These are phyloP conservation scores for Dactylellina sp. DNA, from an alignment of 2,329 filamentous ascomycete genomes.

Conservation along the genomic window DNA sequence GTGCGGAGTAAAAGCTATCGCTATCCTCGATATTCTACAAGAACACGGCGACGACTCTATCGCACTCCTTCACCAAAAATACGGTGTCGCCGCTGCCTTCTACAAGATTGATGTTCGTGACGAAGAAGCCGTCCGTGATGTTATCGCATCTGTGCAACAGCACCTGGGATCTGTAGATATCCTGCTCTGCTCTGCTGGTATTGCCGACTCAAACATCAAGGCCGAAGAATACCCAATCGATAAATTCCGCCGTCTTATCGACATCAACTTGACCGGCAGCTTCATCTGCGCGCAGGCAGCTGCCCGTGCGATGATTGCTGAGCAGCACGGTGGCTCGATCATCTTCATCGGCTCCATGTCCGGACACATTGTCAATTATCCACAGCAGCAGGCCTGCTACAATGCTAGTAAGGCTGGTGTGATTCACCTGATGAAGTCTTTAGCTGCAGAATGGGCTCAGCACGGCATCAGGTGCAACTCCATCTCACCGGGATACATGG, in stretches of 20 bases:
- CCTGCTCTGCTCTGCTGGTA: constrained; percentile 82
- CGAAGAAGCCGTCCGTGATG: constrained; percentile 75
- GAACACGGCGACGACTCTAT: constrained; percentile 78
- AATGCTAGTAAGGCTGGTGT: constrained; percentile 86
- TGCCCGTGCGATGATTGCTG: constrained; percentile 78
- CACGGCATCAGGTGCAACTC: constrained; percentile 84
- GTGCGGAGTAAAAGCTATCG: constrained; percentile 77
- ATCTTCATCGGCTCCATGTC: constrained; percentile 84
- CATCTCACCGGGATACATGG: constrained; percentile 88
- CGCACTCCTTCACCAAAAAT: constrained; percentile 76
- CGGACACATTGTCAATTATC: constrained; percentile 85
- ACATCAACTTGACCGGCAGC: constrained; percentile 83
- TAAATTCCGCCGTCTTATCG: constrained; percentile 81
- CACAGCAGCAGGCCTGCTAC: constrained; percentile 84
- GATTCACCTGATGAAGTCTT: constrained; percentile 80
- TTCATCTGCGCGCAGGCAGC: constrained; percentile 82
- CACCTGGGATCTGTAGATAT: constrained; percentile 78
- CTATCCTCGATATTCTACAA: constrained; percentile 82
- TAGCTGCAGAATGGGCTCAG: constrained; percentile 86
- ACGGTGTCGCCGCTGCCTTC: constrained; percentile 79
- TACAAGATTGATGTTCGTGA: constrained; percentile 84
- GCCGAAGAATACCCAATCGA: constrained; percentile 80
- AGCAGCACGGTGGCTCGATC: constrained; percentile 77
- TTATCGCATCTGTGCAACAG: constrained; percentile 73
- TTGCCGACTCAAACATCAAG: constrained; percentile 85